Evolutionary conservation across 2,329 filamentous ascomycete genomes (phyloP), one percentile per base, ranked within the genome.

Genomic region (Trichoderma sp.): DNA sequence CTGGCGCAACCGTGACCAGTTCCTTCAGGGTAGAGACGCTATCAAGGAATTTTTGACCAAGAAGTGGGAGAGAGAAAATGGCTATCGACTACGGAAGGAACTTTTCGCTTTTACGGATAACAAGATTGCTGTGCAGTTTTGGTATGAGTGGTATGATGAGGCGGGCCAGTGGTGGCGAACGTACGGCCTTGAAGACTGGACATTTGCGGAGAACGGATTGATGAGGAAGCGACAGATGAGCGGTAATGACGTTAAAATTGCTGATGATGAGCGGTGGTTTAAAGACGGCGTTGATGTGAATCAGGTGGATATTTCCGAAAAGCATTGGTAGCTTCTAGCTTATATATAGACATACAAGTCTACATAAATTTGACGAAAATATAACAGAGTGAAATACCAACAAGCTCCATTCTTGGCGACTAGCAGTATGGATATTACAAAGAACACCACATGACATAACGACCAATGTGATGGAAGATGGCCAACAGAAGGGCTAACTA

Each of bases 101-200:
- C 86, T 97, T 1, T 97, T 97, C 83, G 88, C 93, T 1, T 96
- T 95, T 80, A 88, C 85, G 0, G 91, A 92, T 45, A 87, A 96
- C 83, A 93, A 87, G 83, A 96, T 95, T 78, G 94, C 94, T 1
- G 94, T 97, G 27, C 94, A 97, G 81, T 97, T 97, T 82, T 97
- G 94, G 94, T 97, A 96, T 80, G 93, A 97, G 83, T 95, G 91
- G 84, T 89, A 91, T 78, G 93, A 96, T 80, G 84, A 84, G 8
- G 79, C 87, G 2, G 92, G 93, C 50, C 91, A 94, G 82, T 97
- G 94, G 94, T 95, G 93, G 88, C 88, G 94, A 18, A 95, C 93
- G 63, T 97, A 97, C 80, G 94, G 95, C 0, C 88, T 97, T 16
- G 93, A 94, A 81, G 92, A 95, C 81, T 94, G 92, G 93, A 94